Conservation (phyloP, 2,329 filamentous ascomycete genomes). For the Passalora sequoiae region DNA sequence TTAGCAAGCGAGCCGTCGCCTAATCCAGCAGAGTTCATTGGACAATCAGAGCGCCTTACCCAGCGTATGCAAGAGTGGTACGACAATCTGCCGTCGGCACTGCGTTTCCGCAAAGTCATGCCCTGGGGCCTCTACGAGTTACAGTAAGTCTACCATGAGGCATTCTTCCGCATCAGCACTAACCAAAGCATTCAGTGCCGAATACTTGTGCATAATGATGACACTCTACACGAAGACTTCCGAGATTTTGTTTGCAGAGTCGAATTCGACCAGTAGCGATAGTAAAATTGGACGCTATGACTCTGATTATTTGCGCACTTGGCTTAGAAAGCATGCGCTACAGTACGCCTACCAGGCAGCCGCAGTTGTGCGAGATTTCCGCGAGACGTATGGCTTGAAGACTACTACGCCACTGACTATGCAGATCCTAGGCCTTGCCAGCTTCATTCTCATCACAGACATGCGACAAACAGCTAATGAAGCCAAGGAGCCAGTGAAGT, state of each 20-base stretch:
- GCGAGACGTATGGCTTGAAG: constrained; percentile 12
- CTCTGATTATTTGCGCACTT: not conserved
- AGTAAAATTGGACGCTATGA: not conserved
- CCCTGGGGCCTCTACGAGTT: constrained; percentile 12
- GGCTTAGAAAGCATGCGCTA: not conserved
- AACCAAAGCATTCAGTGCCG: constrained; percentile 2
- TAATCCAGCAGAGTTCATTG: constrained; percentile 1
- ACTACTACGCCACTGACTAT: constrained; percentile 6
- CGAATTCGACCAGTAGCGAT: not conserved
- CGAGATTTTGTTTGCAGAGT: not conserved
- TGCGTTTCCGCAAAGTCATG: constrained; percentile 5
- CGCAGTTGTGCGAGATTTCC: constrained; percentile 6
- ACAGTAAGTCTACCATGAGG: constrained; percentile 10
- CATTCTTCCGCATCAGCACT: no score
- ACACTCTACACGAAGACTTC: constrained; percentile 1
- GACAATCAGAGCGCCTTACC: not conserved
- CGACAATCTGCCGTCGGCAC: not conserved
- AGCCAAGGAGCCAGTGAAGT: no score
- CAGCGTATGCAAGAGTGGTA: constrained; percentile 6
- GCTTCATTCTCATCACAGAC: constrained; percentile 8
- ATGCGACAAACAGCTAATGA: constrained; percentile 1
- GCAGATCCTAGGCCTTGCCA: constrained; percentile 5
- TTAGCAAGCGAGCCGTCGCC: not conserved
- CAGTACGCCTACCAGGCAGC: constrained; percentile 1
- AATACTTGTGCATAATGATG: constrained; percentile 8